Conservation (phyloP, 2,329 filamentous ascomycete genomes). For the Talaromyces sp. region DNA sequence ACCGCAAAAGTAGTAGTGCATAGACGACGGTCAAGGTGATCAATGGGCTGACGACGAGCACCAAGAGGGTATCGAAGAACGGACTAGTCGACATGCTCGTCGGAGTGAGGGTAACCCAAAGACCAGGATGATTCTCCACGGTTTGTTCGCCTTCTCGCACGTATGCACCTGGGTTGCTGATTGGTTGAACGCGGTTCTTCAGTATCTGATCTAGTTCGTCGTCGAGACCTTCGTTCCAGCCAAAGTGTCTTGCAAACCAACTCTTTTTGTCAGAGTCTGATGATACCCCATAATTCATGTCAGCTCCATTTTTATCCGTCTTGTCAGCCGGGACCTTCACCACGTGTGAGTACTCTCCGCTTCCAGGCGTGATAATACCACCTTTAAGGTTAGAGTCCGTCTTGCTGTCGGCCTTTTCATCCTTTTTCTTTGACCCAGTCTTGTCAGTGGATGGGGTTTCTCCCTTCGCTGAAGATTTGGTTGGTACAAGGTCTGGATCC, state of each 20-base stretch:
- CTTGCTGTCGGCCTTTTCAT: constrained; percentile 30
- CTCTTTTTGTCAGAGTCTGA: constrained; percentile 10
- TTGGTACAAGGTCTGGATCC: constrained; percentile 68
- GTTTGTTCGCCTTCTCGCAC: constrained; percentile 20
- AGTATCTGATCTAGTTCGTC: constrained; percentile 16
- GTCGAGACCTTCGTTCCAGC: constrained; percentile 28
- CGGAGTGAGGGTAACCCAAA: constrained; percentile 96
- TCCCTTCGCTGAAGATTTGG: constrained; percentile 31
- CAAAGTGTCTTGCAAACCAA: constrained; percentile 40
- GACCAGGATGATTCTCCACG: constrained; percentile 60
- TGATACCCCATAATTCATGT: background rate
- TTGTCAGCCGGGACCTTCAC: constrained; percentile 35
- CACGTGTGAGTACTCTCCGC: constrained; percentile 61
- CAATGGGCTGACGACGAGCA: constrained; percentile 90
- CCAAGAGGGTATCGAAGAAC: constrained; percentile 94
- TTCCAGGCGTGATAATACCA: constrained; percentile 69
- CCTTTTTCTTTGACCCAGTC: constrained; percentile 31
- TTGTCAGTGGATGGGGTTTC: constrained; percentile 28
- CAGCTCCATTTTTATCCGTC: constrained; percentile 24
- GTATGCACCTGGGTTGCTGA: constrained; percentile 22
- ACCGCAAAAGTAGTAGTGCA: constrained; percentile 78
- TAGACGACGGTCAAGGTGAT: constrained; percentile 93
- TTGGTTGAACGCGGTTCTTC: constrained; percentile 9
- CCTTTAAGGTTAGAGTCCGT: constrained; percentile 52
- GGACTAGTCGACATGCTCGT: constrained; percentile 83